These are phyloP conservation scores for Brassica rapa DNA, from an alignment of 345 rosid genomes.

Conservation along the genomic window DNA sequence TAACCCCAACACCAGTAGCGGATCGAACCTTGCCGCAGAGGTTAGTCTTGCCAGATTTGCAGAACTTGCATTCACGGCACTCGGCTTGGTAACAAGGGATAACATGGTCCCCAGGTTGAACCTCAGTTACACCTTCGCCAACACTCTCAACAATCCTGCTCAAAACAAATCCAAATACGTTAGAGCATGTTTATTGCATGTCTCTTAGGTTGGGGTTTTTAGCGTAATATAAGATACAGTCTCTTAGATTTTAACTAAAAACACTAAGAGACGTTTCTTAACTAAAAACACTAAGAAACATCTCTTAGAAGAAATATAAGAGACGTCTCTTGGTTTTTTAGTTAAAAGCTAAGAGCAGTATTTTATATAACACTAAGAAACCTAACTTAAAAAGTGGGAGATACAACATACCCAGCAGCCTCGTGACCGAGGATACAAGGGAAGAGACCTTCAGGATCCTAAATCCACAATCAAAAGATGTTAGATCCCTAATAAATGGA, in stretches of 20 bases:
- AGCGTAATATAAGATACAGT: too few species aligned
- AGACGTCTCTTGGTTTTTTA: too few species aligned
- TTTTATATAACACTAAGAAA: too few species aligned
- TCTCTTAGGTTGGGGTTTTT: too few species aligned
- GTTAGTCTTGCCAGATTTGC: slow-evolving; percentile 97
- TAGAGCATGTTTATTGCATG: too few species aligned
- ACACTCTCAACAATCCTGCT: slow-evolving; percentile 92
- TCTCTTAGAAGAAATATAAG: too few species aligned
- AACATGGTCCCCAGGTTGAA: slow-evolving; percentile 92
- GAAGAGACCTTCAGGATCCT: slow-evolving; percentile 97
- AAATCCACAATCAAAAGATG: slow-evolving; percentile 6
- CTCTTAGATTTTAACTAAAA: too few species aligned
- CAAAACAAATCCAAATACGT: neutral
- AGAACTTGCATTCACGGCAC: slow-evolving; percentile 95
- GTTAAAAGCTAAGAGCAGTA: too few species aligned
- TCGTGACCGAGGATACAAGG: slow-evolving; percentile 98
- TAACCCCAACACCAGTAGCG: slow-evolving; percentile 94
- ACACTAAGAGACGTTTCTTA: too few species aligned
- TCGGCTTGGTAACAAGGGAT: slow-evolving; percentile 99
- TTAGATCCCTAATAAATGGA: neutral
- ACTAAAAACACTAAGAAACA: too few species aligned
- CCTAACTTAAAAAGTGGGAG: too few species aligned
- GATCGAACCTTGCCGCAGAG: slow-evolving; percentile 91
- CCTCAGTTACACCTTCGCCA: slow-evolving; percentile 94
- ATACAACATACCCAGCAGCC: slow-evolving; percentile 78